Evolutionary conservation across 176 grass and related monocot genomes (phyloP).

Genomic region (Cymbopogon citratus): DNA sequence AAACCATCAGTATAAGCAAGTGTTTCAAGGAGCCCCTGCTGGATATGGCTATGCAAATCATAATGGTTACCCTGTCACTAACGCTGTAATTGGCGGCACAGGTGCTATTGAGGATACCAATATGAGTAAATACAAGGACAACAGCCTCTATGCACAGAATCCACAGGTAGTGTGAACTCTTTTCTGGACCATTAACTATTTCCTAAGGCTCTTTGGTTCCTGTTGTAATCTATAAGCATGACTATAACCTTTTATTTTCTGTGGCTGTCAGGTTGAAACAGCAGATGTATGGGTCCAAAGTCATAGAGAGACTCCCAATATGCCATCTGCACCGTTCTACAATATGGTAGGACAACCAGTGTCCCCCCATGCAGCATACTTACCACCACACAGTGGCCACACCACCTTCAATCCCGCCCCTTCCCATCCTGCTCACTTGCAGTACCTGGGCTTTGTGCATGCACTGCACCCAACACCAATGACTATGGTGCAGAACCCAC

Average conservation of each 20-base stretch:
- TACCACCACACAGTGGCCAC: constrained; percentile 46
- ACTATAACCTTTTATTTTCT: not conserved
- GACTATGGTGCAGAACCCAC: constrained; percentile 45
- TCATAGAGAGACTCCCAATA: constrained; percentile 38
- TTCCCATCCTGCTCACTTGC: constrained; percentile 45
- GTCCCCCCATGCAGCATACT: constrained; percentile 49
- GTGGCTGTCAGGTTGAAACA: constrained; percentile 36
- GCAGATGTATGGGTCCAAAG: constrained; percentile 50
- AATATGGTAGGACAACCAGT: constrained; percentile 48
- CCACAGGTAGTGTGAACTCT: constrained; percentile 34
- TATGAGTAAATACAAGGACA: constrained; percentile 56
- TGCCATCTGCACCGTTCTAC: constrained; percentile 42
- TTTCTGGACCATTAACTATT: not conserved
- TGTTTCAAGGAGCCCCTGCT: constrained; percentile 40
- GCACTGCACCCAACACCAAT: constrained; percentile 34
- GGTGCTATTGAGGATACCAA: constrained; percentile 35
- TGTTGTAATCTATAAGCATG: not conserved
- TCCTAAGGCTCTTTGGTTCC: not conserved
- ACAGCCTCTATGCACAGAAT: constrained; percentile 38
- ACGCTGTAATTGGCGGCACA: constrained; percentile 31
- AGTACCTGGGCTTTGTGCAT: constrained; percentile 40
- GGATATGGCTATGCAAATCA: constrained; percentile 52
- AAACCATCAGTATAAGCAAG: constrained; percentile 56
- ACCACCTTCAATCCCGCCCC: constrained; percentile 39
- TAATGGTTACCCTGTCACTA: constrained; percentile 44